Base-by-base conservation (phyloP, 805 yeast species). In the Myxozyma neglecta region DNA sequence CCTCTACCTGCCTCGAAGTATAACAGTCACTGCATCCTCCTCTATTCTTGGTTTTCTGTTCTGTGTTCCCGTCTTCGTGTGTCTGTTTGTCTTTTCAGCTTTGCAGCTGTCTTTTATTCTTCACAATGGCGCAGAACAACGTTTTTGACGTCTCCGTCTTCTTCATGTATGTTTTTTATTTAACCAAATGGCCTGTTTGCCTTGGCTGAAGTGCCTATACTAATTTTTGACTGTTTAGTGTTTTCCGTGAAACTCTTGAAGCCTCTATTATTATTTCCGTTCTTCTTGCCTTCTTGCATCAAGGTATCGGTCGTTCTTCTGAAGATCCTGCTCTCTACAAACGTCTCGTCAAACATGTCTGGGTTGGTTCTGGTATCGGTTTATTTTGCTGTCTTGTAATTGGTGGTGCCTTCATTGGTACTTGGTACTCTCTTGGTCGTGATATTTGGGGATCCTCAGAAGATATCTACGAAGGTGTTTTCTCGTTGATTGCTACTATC, bases 391-490 rank as follows among this genome's bases (percentile, higher is more conserved):
- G 98, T 86, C 71, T 93, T 52, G 81, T 84, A 60, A 79, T 93
- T 66, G 99, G 99, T 75, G 87, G 89, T 77, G 96, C 90, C 60
- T 91, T 93, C 78, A 92, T 93, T 74, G 99, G 96, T 75, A 91
- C 91, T 24, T 93, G 89, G 79, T 93, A 93, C 74, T 77, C 88
- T 46, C 80, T 88, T 53, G 86, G 87, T 65, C 83, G 83, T 59
- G 96, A 93, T 81, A 83, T 93, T 68, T 93, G 97, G 89, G 81
- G 92, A 56, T 73, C 75, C 11, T 85, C 96, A n/a, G 99, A 93
- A 75, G 97, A 93, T 74, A 75, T 93, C 60, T 93, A 97, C 97
- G 99, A 93, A 82, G 98, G 97, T 79, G 81, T 90, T 59, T 91
- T 93, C 74, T 89, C 94, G 77, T 78, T 93, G 68, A 86, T 93